phyloP scores from a whole-genome alignment of 169 alveolate genomes.

The Eimeria necatrix region DNA sequence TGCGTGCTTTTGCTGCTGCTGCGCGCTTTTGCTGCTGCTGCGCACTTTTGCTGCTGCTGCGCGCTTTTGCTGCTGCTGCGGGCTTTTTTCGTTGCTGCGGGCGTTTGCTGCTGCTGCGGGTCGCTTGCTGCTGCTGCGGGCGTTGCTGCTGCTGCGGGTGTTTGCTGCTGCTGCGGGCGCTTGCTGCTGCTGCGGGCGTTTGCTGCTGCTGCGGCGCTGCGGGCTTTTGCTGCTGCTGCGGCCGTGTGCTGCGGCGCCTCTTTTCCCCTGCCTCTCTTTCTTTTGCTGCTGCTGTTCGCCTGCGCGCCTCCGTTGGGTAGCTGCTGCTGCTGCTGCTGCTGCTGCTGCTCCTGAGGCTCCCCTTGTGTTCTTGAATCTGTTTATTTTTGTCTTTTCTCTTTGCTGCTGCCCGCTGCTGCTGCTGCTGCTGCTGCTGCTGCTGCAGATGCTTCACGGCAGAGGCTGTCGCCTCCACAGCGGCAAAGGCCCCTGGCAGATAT shows the following conservation, averaged over 20 bases:
- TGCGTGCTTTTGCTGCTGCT: conserved; percentile 92
- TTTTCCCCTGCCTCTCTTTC: too few species aligned
- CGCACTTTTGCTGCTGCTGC: neutral
- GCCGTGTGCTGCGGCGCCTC: too few species aligned
- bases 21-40: neutral
- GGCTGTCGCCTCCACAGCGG: conserved; percentile 88
- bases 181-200: too few species aligned
- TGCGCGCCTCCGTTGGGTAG: too few species aligned
- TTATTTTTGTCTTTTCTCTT: neutral
- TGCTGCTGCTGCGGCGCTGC: too few species aligned
- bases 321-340: neutral
- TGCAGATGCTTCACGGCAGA: conserved; percentile 84
- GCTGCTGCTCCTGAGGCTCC: neutral
- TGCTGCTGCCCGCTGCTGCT: neutral
- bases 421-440: neutral
- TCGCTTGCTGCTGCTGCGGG: too few species aligned
- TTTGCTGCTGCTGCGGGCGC: too few species aligned
- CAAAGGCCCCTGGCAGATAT: conserved; percentile 90
- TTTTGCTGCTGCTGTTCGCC: too few species aligned
- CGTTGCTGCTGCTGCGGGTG: too few species aligned
- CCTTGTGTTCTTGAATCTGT: neutral
- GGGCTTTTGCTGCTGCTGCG: too few species aligned
- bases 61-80: neutral
- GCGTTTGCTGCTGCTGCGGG: too few species aligned
- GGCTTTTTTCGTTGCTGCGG: neutral